A percentile compares a stretch with the other conserved stretches of the same genome.
These are phyloP conservation scores for Ettlia oleoabundans DNA, from an alignment of 139 green algal species.

Conservation along the genomic window DNA sequence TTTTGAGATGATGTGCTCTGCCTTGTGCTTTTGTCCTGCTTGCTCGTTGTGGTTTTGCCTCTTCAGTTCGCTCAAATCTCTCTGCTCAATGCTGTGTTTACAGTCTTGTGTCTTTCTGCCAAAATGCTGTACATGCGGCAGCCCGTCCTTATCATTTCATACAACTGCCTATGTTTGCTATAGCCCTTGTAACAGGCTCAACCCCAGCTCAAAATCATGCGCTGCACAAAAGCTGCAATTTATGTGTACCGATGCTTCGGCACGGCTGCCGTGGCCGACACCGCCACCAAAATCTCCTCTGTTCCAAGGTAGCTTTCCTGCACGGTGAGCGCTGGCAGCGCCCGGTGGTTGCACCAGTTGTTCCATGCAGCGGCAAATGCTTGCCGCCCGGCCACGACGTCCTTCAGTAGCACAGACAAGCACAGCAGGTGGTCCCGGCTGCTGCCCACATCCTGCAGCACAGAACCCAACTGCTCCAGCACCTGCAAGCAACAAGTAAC, in stretches of 20 bases:
- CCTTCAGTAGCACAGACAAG: constrained; percentile 24
- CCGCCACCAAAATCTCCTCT: not conserved
- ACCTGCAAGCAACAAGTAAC: not conserved
- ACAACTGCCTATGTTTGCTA: no score
- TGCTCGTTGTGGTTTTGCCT: no score
- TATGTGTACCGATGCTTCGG: not conserved
- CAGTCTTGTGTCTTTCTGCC: no score
- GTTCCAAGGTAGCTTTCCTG: constrained; percentile 1
- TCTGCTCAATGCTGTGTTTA: no score
- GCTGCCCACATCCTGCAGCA: not conserved
- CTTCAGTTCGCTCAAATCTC: no score
- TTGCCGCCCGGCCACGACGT: not conserved
- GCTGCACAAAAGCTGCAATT: no score
- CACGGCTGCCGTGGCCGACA: constrained; percentile 5
- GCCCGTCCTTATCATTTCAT: no score
- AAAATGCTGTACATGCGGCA: no score
- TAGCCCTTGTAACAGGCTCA: no score
- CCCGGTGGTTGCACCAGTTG: not conserved
- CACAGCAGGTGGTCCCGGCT: constrained; percentile 5
- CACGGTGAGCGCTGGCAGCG: not conserved
- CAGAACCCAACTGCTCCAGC: constrained; percentile 5
- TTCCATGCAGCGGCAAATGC: constrained; percentile 12
- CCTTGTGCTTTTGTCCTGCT: no score
- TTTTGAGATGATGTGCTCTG: no score
- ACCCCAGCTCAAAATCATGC: no score